phyloP scores from a whole-genome alignment of 352 stramenopile species.

The Pythium sukuiense region DNA sequence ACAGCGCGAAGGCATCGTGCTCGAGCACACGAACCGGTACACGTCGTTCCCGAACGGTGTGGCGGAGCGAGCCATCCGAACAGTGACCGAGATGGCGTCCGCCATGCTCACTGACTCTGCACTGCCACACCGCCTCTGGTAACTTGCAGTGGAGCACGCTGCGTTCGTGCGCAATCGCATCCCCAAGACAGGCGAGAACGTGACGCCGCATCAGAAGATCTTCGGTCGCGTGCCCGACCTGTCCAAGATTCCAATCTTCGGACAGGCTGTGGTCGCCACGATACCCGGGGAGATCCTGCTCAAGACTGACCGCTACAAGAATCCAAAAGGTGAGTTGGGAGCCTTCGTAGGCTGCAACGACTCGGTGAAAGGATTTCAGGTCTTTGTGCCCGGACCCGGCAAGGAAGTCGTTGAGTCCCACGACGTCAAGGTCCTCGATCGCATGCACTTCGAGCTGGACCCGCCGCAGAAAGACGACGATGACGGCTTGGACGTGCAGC shows the following conservation, averaged over 20 bases:
- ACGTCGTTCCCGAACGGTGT: conserved; percentile 6
- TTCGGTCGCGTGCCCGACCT: background rate
- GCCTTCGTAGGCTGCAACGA: conserved; percentile 12
- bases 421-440: conserved; percentile 3
- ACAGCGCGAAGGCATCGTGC: background rate
- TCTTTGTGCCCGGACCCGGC: background rate
- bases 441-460: conserved; percentile 9
- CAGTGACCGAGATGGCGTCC: conserved; percentile 7
- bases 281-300: background rate
- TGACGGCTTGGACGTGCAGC: background rate
- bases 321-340: conserved; percentile 2
- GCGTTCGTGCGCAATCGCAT: conserved; percentile 9
- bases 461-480: background rate
- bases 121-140: conserved; percentile 5
- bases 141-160: background rate
- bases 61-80: conserved; percentile 7
- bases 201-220: background rate
- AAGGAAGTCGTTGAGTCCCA: background rate
- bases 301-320: conserved; percentile 3
- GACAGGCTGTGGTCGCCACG: background rate
- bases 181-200: background rate
- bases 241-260: conserved; percentile 6
- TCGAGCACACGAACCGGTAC: conserved; percentile 8
- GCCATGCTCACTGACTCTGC: conserved; percentile 8
- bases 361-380: conserved; percentile 9